A percentile compares a stretch with the other conserved stretches of the same genome.
phyloP scores from a whole-genome alignment of 495 filamentous ascomycete genomes.

The Chaetomium cochliodes region DNA sequence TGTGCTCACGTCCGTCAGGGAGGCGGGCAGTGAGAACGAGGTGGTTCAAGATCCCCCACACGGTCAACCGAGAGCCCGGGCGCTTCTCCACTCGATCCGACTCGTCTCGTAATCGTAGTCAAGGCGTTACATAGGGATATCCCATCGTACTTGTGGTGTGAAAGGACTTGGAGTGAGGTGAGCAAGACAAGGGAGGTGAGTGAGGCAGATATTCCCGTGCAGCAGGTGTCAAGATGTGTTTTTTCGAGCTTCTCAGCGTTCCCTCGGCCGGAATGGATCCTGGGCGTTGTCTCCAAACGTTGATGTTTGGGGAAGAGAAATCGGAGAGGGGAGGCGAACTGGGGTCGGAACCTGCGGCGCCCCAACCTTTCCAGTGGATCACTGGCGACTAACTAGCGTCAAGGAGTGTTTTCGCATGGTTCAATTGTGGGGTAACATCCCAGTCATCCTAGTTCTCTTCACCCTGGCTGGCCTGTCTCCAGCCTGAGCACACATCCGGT shows the following conservation, averaged over 20 bases:
- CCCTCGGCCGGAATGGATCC: conserved; percentile 10
- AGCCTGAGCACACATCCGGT: conserved; percentile 1
- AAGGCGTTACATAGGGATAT: conserved; percentile 22
- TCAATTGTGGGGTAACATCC: conserved; percentile 35
- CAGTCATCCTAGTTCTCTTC: conserved; percentile 10
- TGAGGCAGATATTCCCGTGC: neutral
- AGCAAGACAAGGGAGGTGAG: neutral
- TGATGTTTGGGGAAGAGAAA: conserved; percentile 22
- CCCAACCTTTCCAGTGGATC: conserved; percentile 26
- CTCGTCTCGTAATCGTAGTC: conserved; percentile 22
- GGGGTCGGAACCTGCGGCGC: conserved; percentile 29
- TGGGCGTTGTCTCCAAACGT: conserved; percentile 18
- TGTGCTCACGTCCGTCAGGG: neutral
- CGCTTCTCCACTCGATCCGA: conserved; percentile 32
- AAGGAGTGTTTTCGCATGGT: conserved; percentile 33
- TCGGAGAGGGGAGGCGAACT: conserved; percentile 28
- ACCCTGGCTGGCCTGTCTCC: conserved; percentile 13
- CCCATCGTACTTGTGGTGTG: conserved; percentile 28
- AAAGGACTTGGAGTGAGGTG: neutral
- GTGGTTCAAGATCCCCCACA: conserved; percentile 27
- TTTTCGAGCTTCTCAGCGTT: neutral
- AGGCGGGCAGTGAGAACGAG: conserved; percentile 19
- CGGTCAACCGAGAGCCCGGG: conserved; percentile 18
- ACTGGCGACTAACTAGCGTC: conserved; percentile 15
- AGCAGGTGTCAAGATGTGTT: neutral